Base-by-base conservation (phyloP, 2,329 filamentous ascomycete genomes). In the Trichoderma harzianum region DNA sequence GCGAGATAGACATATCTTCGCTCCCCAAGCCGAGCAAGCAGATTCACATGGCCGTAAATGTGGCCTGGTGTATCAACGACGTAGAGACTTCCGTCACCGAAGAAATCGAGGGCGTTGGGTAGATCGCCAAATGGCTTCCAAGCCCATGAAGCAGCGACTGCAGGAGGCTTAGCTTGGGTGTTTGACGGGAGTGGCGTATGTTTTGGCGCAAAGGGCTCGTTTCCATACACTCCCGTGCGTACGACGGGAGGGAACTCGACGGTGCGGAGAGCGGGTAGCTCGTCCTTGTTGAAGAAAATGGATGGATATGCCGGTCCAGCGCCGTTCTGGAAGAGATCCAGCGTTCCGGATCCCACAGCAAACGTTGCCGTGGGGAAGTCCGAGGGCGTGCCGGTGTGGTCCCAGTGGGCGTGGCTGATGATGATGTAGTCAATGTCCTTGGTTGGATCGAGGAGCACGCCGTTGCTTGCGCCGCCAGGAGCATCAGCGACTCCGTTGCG, bases 311-410 rank as follows among this genome's bases (percentile, higher is more conserved):
- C 16, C 32, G 67, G 57, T 1, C 67, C 67, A 7, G 67, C 67
- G 24, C 67, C 67, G 57, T 69, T n/a, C 11, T 53, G 53, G 16
- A 69, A 69, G 7, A 69, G 28, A 12, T 69, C 7, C 67, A 69
- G 7, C 1, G 57, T 62, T 36, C 67, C 67, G 1, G 67, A 69
- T 21, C 67, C 67, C 39, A 69, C 67, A 24, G 57, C 28, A n/a
- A 69, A 69, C 3, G 67, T 69, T 14, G 67, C 67, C 18, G 67
- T 53, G 21, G 67, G 67, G n/a, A 69, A 69, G 16, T 69, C 67
- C 1, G 67, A 62, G 5, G 67, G 67, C 21, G 28, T 69, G 2
- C 67, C 67, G 7, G 21, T 61, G n/a, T 69, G 67, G 10, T 69
- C 67, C 30, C 58, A 69, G 28, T 69, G 67, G n/a, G 36, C 57